Conservation (phyloP, 2,329 filamentous ascomycete genomes). For the Boeremia lycopersici region DNA sequence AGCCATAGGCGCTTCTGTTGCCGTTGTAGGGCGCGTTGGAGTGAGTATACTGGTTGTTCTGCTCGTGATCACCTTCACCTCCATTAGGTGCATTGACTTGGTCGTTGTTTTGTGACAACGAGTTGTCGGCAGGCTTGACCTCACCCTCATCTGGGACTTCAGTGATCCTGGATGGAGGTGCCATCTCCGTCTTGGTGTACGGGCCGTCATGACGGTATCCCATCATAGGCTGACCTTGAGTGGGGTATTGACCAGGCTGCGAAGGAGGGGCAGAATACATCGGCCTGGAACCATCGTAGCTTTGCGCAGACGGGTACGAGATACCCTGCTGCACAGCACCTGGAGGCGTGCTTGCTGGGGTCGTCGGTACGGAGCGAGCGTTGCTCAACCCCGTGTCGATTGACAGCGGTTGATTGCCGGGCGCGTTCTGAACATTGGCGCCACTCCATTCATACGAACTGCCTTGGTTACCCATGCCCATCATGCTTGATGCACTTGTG, state of each 20-base stretch:
- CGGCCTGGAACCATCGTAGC: constrained; percentile 77
- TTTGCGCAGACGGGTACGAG: constrained; percentile 73
- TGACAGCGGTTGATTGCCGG: constrained; percentile 73
- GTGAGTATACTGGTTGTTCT: constrained; percentile 85
- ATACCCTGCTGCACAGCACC: constrained; percentile 80
- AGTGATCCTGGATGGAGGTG: constrained; percentile 71
- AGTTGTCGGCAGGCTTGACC: constrained; percentile 67
- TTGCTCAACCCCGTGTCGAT: constrained; percentile 82
- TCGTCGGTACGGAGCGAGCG: constrained; percentile 84
- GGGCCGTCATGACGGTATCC: constrained; percentile 57
- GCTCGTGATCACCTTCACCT: constrained; percentile 74
- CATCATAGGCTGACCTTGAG: constrained; percentile 68
- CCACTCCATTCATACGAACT: constrained; percentile 79
- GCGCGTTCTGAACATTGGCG: constrained; percentile 50
- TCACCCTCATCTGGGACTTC: constrained; percentile 67
- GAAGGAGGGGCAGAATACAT: constrained; percentile 76
- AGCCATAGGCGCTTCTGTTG: constrained; percentile 77
- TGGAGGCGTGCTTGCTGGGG: constrained; percentile 89
- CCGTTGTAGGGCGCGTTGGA: constrained; percentile 73
- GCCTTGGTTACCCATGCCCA: constrained; percentile 74
- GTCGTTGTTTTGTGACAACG: constrained; percentile 56
- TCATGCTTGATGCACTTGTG: constrained; percentile 87
- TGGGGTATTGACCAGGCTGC: constrained; percentile 70
- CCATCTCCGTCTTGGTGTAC: constrained; percentile 89
- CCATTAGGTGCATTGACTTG: constrained; percentile 63